Evolutionary conservation across 2,329 filamentous ascomycete species (phyloP).

Genomic region (Stagonosporopsis vannaccii): DNA sequence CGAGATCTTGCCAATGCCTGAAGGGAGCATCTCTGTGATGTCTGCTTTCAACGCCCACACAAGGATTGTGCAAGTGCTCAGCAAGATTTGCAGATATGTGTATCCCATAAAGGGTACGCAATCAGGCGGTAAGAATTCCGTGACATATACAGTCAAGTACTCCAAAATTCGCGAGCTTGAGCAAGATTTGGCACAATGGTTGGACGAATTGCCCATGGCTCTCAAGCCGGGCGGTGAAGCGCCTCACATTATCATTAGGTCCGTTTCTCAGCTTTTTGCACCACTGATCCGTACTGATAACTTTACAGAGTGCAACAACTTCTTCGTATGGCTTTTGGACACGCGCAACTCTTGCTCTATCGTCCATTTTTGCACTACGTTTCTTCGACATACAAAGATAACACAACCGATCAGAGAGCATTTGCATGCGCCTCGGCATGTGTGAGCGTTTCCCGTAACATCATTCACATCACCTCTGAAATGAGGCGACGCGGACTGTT

Average conservation of each 20-base stretch:
- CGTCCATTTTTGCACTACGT: slow-evolving; percentile 85
- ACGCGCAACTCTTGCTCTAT: slow-evolving; percentile 84
- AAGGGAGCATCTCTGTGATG: slow-evolving; percentile 63
- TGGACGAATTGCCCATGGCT: slow-evolving; percentile 72
- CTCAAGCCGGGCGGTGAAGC: slow-evolving; percentile 83
- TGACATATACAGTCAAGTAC: slow-evolving; percentile 69
- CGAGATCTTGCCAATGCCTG: slow-evolving; percentile 61
- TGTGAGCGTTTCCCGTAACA: slow-evolving; percentile 72
- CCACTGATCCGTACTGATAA: slow-evolving; percentile 9
- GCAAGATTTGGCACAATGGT: slow-evolving; percentile 68
- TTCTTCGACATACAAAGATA: slow-evolving; percentile 63
- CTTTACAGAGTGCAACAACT: slow-evolving; percentile 69
- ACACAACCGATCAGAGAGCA: slow-evolving; percentile 73
- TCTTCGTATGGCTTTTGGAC: slow-evolving; percentile 79
- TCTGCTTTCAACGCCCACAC: slow-evolving; percentile 68
- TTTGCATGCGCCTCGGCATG: slow-evolving; percentile 77
- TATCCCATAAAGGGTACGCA: slow-evolving; percentile 66
- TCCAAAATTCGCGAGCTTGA: slow-evolving; percentile 71
- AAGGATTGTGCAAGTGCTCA: slow-evolving; percentile 62
- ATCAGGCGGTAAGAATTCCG: slow-evolving; percentile 47
- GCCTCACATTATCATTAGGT: slow-evolving; percentile 77
- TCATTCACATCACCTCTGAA: slow-evolving; percentile 80
- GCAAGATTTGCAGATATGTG: slow-evolving; percentile 69
- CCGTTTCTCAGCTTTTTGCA: slow-evolving; percentile 46
- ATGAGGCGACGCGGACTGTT: slow-evolving; percentile 77